These are phyloP conservation scores for Cenococcum geophilum DNA, from an alignment of 495 filamentous ascomycete genomes.

Conservation along the genomic window DNA sequence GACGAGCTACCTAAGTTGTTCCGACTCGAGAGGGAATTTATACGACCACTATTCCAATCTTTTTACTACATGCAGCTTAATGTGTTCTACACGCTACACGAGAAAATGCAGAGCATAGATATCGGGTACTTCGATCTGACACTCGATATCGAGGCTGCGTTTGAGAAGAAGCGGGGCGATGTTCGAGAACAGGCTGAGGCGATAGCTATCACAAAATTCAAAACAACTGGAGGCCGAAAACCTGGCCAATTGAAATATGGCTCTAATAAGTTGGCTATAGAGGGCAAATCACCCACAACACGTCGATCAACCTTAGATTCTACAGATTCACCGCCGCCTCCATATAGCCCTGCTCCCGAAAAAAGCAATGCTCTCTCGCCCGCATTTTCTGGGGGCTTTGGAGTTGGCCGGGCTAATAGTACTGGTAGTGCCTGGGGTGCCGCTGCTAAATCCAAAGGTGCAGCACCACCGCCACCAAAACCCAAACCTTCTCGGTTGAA, in stretches of 20 bases:
- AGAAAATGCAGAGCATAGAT: constrained; percentile 92
- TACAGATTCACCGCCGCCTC: constrained; percentile 62
- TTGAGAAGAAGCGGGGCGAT: constrained; percentile 77
- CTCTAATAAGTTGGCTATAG: constrained; percentile 33
- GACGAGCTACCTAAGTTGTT: constrained; percentile 93
- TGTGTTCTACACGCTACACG: constrained; percentile 97
- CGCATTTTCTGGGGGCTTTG: constrained; percentile 31
- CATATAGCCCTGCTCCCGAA: constrained; percentile 47
- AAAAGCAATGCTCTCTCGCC: constrained; percentile 27
- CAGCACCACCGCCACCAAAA: constrained; percentile 84
- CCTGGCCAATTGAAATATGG: constrained; percentile 44
- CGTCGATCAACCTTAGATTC: constrained; percentile 44
- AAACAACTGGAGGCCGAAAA: constrained; percentile 67
- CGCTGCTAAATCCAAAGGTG: constrained; percentile 69
- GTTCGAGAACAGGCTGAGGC: constrained; percentile 76
- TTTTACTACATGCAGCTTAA: constrained; percentile 99
- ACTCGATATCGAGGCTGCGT: constrained; percentile 83
- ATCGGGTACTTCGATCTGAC: constrained; percentile 96
- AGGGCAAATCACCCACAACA: constrained; percentile 30
- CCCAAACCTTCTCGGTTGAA: constrained; percentile 76
- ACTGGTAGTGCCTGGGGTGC: constrained; percentile 54
- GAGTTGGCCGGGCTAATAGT: constrained; percentile 44
- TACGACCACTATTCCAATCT: constrained; percentile 92
- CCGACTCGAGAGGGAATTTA: constrained; percentile 88
- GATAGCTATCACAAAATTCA: constrained; percentile 79